phyloP scores from a whole-genome alignment of 441 rosid genomes.

The Kokia cookei region DNA sequence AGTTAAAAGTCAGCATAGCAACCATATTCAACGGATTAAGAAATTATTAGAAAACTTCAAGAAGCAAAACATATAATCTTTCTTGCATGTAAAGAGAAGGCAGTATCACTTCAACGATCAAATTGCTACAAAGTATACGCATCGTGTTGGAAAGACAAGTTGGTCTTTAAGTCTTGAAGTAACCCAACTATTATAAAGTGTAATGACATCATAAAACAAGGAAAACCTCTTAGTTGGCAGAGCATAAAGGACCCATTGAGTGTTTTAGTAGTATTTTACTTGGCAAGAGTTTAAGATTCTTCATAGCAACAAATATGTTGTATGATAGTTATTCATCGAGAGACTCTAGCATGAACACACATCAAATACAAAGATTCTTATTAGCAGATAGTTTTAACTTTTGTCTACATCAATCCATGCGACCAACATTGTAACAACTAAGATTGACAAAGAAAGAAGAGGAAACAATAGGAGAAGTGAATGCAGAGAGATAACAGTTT shows the following conservation, averaged over 20 bases:
- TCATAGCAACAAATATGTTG: not conserved
- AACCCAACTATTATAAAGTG: not conserved
- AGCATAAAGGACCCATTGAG: not conserved
- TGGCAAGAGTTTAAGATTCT: not conserved
- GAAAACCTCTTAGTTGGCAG: not conserved
- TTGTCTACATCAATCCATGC: not conserved
- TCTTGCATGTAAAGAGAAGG: not conserved
- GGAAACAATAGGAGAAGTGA: not conserved
- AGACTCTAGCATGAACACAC: not conserved
- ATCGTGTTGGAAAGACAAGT: not conserved
- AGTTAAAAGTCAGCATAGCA: not conserved
- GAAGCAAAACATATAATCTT: not conserved
- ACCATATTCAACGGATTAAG: not conserved
- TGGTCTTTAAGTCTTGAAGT: not conserved
- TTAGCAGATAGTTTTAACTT: not conserved
- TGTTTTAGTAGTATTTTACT: not conserved
- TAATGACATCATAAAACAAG: not conserved
- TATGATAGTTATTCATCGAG: not conserved
- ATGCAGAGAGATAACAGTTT: not conserved
- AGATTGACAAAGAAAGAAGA: not conserved
- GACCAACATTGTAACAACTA: not conserved
- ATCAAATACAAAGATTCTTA: not conserved
- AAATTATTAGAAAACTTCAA: not conserved
- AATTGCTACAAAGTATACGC: not conserved
- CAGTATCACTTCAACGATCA: not conserved